A percentile compares a stretch with the other conserved stretches of the same genome.
These are phyloP conservation scores for Pseudoscleropodium purum DNA, from an alignment of 225 moss, liverwort and hornwort genomes.

Conservation along the genomic window DNA sequence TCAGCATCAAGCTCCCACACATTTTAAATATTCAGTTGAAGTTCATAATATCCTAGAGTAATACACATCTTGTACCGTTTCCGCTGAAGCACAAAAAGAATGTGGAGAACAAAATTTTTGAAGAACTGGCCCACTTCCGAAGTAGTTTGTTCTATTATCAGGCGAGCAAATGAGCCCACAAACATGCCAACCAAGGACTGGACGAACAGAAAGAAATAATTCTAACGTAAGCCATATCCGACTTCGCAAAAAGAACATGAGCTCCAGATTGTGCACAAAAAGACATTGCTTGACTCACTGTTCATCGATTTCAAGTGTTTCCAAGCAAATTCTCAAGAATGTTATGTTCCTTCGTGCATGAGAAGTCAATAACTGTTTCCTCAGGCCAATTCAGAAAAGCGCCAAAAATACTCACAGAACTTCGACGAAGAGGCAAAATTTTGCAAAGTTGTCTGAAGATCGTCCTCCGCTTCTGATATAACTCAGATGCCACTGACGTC, in stretches of 20 bases:
- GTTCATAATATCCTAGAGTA: neutral
- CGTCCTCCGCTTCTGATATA: conserved; percentile 68
- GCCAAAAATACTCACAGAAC: conserved; percentile 35
- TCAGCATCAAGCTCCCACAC: neutral
- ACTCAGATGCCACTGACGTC: conserved; percentile 69
- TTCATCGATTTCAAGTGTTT: neutral
- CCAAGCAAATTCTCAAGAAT: neutral
- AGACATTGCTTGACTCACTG: neutral
- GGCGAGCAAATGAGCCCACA: neutral
- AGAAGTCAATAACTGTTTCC: neutral
- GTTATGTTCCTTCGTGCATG: neutral
- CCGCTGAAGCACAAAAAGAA: neutral
- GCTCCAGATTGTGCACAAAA: neutral
- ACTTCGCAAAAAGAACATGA: neutral
- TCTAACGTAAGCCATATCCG: neutral
- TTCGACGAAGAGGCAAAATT: conserved; percentile 76
- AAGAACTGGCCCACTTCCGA: neutral
- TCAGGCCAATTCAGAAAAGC: neutral
- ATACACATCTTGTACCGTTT: neutral
- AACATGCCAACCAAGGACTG: neutral
- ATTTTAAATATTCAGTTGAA: neutral
- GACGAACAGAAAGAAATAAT: neutral
- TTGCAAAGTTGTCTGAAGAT: conserved; percentile 79
- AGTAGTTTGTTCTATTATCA: neutral
- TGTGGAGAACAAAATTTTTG: neutral